Evolutionary conservation across 192 early-diverging fungal species (phyloP).

Genomic region (Piromyces finnis): DNA sequence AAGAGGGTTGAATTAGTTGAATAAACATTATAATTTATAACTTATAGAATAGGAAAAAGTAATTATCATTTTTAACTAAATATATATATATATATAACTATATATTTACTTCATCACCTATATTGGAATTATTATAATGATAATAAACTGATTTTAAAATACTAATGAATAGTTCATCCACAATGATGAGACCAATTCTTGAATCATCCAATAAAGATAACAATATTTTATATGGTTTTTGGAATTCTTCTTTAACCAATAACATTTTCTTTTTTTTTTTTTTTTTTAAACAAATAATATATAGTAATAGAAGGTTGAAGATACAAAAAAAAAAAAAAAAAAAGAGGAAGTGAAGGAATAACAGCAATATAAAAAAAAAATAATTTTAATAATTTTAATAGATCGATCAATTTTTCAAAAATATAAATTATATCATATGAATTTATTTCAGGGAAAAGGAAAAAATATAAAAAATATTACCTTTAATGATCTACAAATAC

Average conservation of each 20-base stretch:
- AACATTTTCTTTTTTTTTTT: neutral
- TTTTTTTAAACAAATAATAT: no score
- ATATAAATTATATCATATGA: no score
- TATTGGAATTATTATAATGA: conserved; percentile 2
- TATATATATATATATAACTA: neutral
- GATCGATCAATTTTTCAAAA: no score
- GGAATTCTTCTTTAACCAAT: conserved; percentile 10
- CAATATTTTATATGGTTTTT: conserved; percentile 57
- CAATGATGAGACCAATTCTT: conserved; percentile 57
- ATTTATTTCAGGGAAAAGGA: no score
- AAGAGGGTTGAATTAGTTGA: no score
- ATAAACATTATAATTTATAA: no score
- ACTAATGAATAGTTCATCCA: conserved; percentile 54
- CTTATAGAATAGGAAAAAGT: no score
- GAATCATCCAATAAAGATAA: conserved; percentile 75
- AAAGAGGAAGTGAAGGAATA: no score
- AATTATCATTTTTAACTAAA: no score
- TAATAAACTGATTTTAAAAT: conserved; percentile 43
- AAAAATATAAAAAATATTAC: conserved; percentile 8
- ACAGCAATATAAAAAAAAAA: no score
- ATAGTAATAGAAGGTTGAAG: neutral
- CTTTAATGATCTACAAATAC: conserved; percentile 7
- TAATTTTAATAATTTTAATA: no score
- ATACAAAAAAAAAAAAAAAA: no score
- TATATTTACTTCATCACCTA: conserved; percentile 15